Base-by-base conservation (phyloP, 805 yeast species). In the Wickerhamiella australiensis region DNA sequence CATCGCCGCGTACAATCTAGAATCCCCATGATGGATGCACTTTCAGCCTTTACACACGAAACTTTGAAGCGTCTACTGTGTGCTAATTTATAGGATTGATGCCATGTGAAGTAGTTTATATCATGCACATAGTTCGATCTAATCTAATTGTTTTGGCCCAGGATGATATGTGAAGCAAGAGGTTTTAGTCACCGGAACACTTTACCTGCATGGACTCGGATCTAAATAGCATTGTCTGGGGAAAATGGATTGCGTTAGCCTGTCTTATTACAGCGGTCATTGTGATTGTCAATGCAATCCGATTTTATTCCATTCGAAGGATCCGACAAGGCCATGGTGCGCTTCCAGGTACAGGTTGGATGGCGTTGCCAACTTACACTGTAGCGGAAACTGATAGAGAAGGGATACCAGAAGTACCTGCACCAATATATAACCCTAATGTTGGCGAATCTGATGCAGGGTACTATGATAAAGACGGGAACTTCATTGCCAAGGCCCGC, bases 21-120 rank as follows among this genome's bases (percentile, higher is more conserved):
- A 36, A 66, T 66, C 4, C 68, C 62, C 36, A 31, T 52, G n/a
- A 54, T 62, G 54, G 68, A 65, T 42, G 60, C 64, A n/a, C 33
- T 61, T 17, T 52, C 56, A 9, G 65, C 54, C 3, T 40, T 58
- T 12, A 35, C 22, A 5, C 38, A 45, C 15, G 41, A 21, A 15
- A 11, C 13, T 17, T 22, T 45, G 25, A 35, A 33, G 25, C 47
- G 47, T 18, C 23, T 45, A 6, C n/a, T 42, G 45, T 11, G 21
- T 7, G 36, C 26, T 12, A 26, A 42, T 21, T 18, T 42, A 13
- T 40, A 29, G 13, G 13, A 29, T n/a, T n/a, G n/a, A n/a, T n/a
- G n/a, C n/a, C n/a, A n/a, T n/a, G n/a, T n/a, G n/a, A n/a, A n/a
- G n/a, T n/a, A n/a, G n/a, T n/a, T n/a, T n/a, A n/a, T n/a, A n/a